Percentiles rank a stretch among this genome's conserved stretches.
Evolutionary conservation across 805 yeast genomes (phyloP).

Genomic region (Lipomyces mesembrius): DNA sequence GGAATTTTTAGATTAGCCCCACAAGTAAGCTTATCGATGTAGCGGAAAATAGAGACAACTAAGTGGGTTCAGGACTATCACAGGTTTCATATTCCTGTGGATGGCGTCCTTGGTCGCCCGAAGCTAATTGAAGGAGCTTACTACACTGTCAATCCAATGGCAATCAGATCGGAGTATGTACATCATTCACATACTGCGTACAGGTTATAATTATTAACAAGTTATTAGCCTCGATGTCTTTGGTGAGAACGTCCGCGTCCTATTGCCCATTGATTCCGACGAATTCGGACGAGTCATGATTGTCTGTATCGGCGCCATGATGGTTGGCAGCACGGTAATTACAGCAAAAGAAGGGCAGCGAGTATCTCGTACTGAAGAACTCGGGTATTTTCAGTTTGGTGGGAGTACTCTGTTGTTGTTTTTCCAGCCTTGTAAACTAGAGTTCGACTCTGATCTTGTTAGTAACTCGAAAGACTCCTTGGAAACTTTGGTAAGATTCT

Average conservation of each 20-base stretch:
- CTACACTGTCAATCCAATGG: conserved; percentile 98
- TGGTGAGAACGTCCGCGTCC: conserved; percentile 84
- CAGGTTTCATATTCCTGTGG: conserved; percentile 86
- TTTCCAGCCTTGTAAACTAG: conserved; percentile 52
- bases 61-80: conserved; percentile 69
- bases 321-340: conserved; percentile 90
- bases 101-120: conserved; percentile 71
- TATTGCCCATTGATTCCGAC: conserved; percentile 74
- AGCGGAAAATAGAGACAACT: background rate
- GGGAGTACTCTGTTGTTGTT: conserved; percentile 84
- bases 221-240: conserved; percentile 68
- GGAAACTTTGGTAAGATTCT: conserved; percentile 72
- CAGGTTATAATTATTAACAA: background rate
- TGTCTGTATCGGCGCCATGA: conserved; percentile 95
- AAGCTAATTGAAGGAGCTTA: conserved; percentile 82
- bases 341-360: conserved; percentile 64
- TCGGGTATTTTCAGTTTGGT: conserved; percentile 95
- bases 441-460: conserved; percentile 74
- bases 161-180: conserved; percentile 67
- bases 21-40: conserved; percentile 50
- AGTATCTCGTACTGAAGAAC: conserved; percentile 73
- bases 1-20: conserved; percentile 92
- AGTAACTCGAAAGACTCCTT: conserved; percentile 68
- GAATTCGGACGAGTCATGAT: conserved; percentile 79
- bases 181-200: background rate